phyloP scores from a whole-genome alignment of 2,329 filamentous ascomycete genomes.

The Ascochyta viciae-villosae region DNA sequence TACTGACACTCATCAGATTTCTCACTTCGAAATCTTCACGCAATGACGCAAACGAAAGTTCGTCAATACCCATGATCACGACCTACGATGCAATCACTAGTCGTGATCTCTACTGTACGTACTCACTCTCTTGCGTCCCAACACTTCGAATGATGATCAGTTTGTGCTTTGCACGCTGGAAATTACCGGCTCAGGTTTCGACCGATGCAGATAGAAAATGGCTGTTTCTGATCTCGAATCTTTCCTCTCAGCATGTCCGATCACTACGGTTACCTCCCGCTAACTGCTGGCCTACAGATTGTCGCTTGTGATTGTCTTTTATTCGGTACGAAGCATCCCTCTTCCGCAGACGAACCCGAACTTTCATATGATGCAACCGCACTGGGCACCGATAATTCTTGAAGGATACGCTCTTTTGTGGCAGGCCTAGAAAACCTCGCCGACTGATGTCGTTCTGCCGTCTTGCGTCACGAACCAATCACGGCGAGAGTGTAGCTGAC shows the following conservation, averaged over 20 bases:
- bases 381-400: constrained; percentile 94
- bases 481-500: constrained; percentile 17
- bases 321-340: constrained; percentile 35
- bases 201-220: constrained; percentile 50
- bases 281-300: constrained; percentile 16
- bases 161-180: constrained; percentile 53
- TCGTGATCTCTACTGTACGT: not conserved
- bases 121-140: not conserved
- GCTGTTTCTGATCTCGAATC: constrained; percentile 51
- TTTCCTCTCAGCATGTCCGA: not conserved
- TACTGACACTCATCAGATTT: constrained; percentile 25
- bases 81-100: not conserved
- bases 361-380: constrained; percentile 79
- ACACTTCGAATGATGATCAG: constrained; percentile 47
- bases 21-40: not conserved
- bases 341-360: constrained; percentile 15
- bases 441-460: constrained; percentile 72
- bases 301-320: not conserved
- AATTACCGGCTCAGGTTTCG: constrained; percentile 55
- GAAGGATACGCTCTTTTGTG: constrained; percentile 88
- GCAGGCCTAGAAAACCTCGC: constrained; percentile 99
- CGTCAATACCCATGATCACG: not conserved
- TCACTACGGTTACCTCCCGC: constrained; percentile 8
- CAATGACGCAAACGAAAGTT: not conserved
- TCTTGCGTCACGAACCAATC: not conserved